Conservation (phyloP, 2,329 filamentous ascomycete genomes). For the Gliomastix tumulicola region DNA sequence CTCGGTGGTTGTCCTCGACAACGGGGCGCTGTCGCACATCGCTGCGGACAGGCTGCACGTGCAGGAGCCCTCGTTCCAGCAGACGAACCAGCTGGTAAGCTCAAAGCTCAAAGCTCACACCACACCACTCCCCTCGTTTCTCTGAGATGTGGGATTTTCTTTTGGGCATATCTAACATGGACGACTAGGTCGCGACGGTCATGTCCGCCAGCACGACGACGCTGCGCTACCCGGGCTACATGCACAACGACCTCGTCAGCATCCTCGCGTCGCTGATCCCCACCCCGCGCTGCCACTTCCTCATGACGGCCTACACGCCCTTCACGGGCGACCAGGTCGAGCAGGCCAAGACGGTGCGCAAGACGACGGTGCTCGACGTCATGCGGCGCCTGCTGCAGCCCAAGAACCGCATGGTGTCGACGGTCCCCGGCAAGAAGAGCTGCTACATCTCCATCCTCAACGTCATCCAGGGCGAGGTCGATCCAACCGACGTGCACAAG, state of each 20-base stretch:
- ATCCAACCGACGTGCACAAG: constrained; percentile 98
- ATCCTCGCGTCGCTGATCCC: constrained; percentile 95
- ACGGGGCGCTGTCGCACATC: constrained; percentile 87
- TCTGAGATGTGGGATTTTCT: too few relatives aligned
- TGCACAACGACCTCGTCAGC: constrained; percentile 98
- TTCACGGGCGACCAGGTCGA: constrained; percentile 96
- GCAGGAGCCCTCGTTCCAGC: constrained; percentile 90
- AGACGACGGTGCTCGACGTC: constrained; percentile 95
- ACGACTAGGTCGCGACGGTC: constrained; percentile 75
- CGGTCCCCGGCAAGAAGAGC: constrained; percentile 89
- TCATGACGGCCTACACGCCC: constrained; percentile 97
- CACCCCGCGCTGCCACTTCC: constrained; percentile 93
- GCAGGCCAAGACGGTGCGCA: constrained; percentile 93
- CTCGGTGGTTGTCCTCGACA: constrained; percentile 94
- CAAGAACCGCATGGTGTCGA: constrained; percentile 99
- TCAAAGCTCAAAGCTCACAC: too few relatives aligned
- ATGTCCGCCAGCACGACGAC: constrained; percentile 99
- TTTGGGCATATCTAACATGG: neutral
- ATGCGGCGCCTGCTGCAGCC: constrained; percentile 94
- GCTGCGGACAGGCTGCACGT: constrained; percentile 92
- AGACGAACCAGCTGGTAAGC: constrained; percentile 86
- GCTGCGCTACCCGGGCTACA: constrained; percentile 93
- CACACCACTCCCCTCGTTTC: too few relatives aligned
- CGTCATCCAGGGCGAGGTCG: constrained; percentile 97
- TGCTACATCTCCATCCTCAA: constrained; percentile 99